Base-by-base conservation (phyloP, 805 yeast species). In the Spathaspora hagerdaliae region DNA sequence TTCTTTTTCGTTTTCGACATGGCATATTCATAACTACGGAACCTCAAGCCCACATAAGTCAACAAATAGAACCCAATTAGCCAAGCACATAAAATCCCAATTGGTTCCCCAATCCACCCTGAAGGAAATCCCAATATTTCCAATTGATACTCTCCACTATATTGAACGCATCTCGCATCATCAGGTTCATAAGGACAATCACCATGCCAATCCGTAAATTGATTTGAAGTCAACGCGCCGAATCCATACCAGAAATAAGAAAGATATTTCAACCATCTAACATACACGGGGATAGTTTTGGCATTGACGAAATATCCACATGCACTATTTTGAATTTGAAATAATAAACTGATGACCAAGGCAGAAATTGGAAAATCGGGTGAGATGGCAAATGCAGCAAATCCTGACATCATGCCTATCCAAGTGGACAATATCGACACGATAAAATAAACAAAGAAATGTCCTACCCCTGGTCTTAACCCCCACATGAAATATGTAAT, bases 221-320 rank as follows among this genome's bases (percentile, higher is more conserved):
- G 83, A 57, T 82, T 85, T 0, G 90, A 74, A 38, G 76, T 56
- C 45, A 82, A 55, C 1, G 82, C 82, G 1, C 94, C 94, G 61
- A 85, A 85, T 0, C 82, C 83, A 57, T 85, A 87, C 87, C 91
- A 89, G 42, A 84, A 73, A 58, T 78, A 85, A 0, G 92, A 82
- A 46, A 83, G 66, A 61, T 85, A 88, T 58, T 85, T 86, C 5
- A 83, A 75, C 96, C 96, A 88, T 32, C 88, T 73, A 10, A 88
- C 95, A 56, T 89, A 89, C 1, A 86, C 95, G 0, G 96, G 96
- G 81, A 87, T 75, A 1, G 79, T 73, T 8, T 72, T 69, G 1
- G 90, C 79, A 59, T 87, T 87, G 15, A 83, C 85, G 56, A 85
- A 87, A 63, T 79, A 86, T 1, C 96, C 96, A 60, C 88, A 83